Base-by-base conservation (phyloP, 768 basidiomycete species). In the Mycena alexandri region DNA sequence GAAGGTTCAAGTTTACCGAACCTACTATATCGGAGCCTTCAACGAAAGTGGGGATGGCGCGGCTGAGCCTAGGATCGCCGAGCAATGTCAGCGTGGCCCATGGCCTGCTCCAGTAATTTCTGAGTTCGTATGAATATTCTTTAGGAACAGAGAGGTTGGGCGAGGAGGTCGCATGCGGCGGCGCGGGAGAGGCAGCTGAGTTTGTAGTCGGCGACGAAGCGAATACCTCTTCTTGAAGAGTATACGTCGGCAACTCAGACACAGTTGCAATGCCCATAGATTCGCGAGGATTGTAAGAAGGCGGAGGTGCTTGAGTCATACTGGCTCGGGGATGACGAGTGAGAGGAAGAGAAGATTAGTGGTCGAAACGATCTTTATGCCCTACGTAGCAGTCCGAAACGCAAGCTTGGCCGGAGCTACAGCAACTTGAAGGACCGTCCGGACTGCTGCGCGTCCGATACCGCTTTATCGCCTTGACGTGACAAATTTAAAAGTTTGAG, bases 111-210 rank as follows among this genome's bases (percentile, higher is more conserved):
- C 52, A 33, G 33, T 21, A 24, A 41, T 56, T 65, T 22, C 38
- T 61, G 34, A 69, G 50, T 29, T 69, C 68, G 25, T 50, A 61
- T n/a, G 60, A 47, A 47, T 42, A 69, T n/a, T 50, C 48, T n/a
- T 69, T 69, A 1, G 41, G 4, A 42, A 16, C 16, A 17, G 21
- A 8, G 5, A 24, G 17, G 6, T 13, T 54, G 6, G n/a, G 29
- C 21, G n/a, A 22, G 34, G 43, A 42, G 22, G 59, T 33, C 21
- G 47, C 43, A 36, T 19, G 22, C 1, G 11, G 24, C 0, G 16
- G 17, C 8, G 48, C 5, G 50, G 17, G 16, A 22, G 60, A 3
- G 29, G 29, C 29, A 29, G 3, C 29, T 29, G 29, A 29, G 6
- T 29, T 29, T 29, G 29, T 29, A 29, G 29, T 29, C 29, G 29